Evolutionary conservation across 495 filamentous ascomycete species (phyloP).

Genomic region (Tuber indicum): DNA sequence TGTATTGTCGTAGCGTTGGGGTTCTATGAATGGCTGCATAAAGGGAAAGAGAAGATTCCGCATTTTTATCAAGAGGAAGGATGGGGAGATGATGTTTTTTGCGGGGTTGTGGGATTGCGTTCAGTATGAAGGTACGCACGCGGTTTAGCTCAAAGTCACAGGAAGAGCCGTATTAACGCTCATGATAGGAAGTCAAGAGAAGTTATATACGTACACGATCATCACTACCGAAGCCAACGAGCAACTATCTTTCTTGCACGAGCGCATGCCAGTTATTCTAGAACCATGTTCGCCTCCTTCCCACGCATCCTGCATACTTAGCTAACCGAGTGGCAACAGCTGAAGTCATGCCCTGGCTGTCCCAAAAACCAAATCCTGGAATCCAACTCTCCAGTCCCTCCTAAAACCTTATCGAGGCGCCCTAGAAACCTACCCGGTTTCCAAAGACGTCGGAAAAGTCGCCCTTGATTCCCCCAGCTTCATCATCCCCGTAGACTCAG

Average conservation of each 20-base stretch:
- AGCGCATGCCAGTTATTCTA: conserved; percentile 94
- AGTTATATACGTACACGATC: conserved; percentile 78
- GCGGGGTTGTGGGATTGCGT: conserved; percentile 91
- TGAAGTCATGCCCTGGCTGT: conserved; percentile 69
- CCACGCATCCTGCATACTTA: conserved; percentile 73
- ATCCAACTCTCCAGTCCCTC: conserved; percentile 64
- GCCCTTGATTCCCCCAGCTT: conserved; percentile 84
- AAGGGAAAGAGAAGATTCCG: conserved; percentile 65
- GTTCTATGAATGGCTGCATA: conserved; percentile 95
- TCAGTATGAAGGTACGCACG: conserved; percentile 59
- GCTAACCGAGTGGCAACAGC: conserved; percentile 47
- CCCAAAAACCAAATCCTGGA: conserved; percentile 68
- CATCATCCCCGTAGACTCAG: conserved; percentile 71
- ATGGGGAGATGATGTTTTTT: conserved; percentile 78
- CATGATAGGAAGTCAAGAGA: conserved; percentile 27
- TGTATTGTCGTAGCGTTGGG: conserved; percentile 84
- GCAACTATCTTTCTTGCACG: conserved; percentile 76
- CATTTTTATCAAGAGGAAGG: conserved; percentile 73
- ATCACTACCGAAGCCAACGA: conserved; percentile 81
- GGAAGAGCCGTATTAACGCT: conserved; percentile 47
- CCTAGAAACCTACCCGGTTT: conserved; percentile 77
- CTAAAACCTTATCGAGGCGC: conserved; percentile 72
- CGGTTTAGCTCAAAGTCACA: neutral
- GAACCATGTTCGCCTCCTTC: conserved; percentile 70
- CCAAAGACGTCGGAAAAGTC: conserved; percentile 87